Evolutionary conservation across 345 rosid genomes (phyloP).

Genomic region (Euphorbia peplus): DNA sequence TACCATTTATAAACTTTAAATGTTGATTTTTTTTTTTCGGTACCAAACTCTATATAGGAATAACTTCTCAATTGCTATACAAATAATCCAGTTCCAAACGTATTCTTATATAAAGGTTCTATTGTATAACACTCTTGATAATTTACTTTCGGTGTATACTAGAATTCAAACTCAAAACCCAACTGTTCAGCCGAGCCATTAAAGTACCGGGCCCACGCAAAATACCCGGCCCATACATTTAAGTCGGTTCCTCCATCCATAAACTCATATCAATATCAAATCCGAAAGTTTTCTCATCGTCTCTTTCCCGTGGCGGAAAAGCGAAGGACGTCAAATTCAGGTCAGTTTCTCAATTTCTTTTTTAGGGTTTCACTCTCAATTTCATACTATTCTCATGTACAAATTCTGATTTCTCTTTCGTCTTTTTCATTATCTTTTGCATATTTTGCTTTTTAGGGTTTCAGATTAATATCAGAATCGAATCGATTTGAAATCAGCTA

Average conservation of each 20-base stretch:
- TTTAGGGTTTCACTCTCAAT: background rate
- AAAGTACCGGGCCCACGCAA: background rate
- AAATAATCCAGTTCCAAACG: too few species aligned
- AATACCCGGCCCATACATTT: background rate
- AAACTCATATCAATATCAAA: background rate
- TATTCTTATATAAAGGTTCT: too few species aligned
- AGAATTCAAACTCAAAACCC: too few species aligned
- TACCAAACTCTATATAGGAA: too few species aligned
- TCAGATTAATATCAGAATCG: background rate
- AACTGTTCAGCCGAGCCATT: background rate
- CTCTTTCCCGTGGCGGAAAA: background rate
- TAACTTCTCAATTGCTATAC: too few species aligned
- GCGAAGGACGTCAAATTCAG: background rate
- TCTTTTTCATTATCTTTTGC: background rate
- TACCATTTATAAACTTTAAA: too few species aligned
- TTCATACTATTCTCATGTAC: background rate
- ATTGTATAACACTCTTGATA: too few species aligned
- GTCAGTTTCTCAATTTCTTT: background rate
- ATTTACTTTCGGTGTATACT: too few species aligned
- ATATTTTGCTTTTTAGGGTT: background rate
- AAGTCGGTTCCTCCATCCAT: background rate
- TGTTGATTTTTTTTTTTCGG: too few species aligned
- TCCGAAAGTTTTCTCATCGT: background rate
- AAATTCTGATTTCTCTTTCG: background rate
- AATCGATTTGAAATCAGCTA: background rate